Base-by-base conservation (phyloP, 371 early-diverging fungal species). In the Nematocida major region DNA sequence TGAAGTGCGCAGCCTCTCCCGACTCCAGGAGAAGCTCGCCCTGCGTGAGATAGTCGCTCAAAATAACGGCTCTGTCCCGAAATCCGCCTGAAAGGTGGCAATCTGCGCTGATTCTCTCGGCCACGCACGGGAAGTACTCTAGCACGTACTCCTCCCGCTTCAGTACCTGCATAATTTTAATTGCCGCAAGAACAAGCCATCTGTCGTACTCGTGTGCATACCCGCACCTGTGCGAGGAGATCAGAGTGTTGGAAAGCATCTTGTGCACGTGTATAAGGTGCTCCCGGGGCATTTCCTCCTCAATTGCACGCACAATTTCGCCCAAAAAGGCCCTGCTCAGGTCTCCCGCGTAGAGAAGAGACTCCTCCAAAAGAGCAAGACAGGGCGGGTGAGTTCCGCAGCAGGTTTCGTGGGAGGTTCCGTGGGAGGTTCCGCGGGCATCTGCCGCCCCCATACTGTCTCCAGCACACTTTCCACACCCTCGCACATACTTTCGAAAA, bases 201-300 rank as follows among this genome's bases (percentile, higher is more conserved):
- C 76, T 49, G 50, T 73, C 76, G 30, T 73, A 73, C 40, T 73
- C 63, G 18, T 62, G 51, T 5, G 76, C 7, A 36, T 73, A 73
- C 4, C 28, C 40, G 43, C 50, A 30, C 15, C 15, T n/a, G 49
- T 5, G 7, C 13, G 76, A 73, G 34, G 76, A 32, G 42, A 48
- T 3, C 9, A 73, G n/a, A 9, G 65, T 50, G 20, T 61, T 48
- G 20, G 53, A 7, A 0, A 73, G 32, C 28, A 54, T 49, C 26
- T 38, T 28, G 34, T 73, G 76, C 3, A 73, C 11, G 24, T 50
- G 32, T 3, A 50, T 7, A 11, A 73, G 26, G 30, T 69, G 42
- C 7, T 4, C 49, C 1, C 20, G 24, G 0, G 38, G 34, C 9
- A 73, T 42, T 18, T 34, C 63, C 32, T 65, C 22, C 15, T 65